A percentile compares a stretch with the other conserved stretches of the same genome.
phyloP scores from a whole-genome alignment of 176 grass and related monocot genomes.

The Carex littledalei region DNA sequence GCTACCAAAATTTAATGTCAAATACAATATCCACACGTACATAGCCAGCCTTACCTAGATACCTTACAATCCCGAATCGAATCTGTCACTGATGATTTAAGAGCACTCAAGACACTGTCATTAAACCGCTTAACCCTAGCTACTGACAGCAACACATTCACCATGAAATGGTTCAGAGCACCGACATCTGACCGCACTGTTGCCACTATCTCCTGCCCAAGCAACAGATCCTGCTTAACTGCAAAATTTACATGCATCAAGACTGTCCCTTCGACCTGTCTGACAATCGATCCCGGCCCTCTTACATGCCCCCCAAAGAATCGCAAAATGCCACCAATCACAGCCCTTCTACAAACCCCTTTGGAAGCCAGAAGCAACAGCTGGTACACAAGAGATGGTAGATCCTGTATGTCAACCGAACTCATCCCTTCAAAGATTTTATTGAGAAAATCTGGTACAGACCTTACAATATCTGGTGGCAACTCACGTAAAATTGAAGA shows the following conservation, averaged over 20 bases:
- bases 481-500: slow-evolving; percentile 32
- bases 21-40: background rate
- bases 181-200: slow-evolving; percentile 52
- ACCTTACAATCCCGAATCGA: slow-evolving; percentile 46
- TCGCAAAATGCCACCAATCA: slow-evolving; percentile 51
- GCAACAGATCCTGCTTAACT: slow-evolving; percentile 77
- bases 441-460: slow-evolving; percentile 35
- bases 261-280: slow-evolving; percentile 72
- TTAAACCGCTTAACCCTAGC: slow-evolving; percentile 63
- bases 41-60: slow-evolving; percentile 41
- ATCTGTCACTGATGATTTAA: slow-evolving; percentile 31
- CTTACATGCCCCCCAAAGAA: slow-evolving; percentile 49
- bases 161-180: slow-evolving; percentile 55
- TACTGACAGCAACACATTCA: slow-evolving; percentile 63
- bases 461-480: background rate
- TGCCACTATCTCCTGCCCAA: slow-evolving; percentile 63
- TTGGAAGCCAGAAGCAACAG: slow-evolving; percentile 79
- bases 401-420: slow-evolving; percentile 54
- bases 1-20: slow-evolving; percentile 20
- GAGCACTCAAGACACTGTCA: slow-evolving; percentile 39
- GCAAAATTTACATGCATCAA: slow-evolving; percentile 80
- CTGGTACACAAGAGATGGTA: slow-evolving; percentile 63
- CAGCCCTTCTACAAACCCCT: slow-evolving; percentile 37
- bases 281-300: slow-evolving; percentile 47
- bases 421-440: slow-evolving; percentile 48